Evolutionary conservation across 768 basidiomycete genomes (phyloP), one percentile per base, ranked within the genome.

Genomic region (Phallus indusiatus): DNA sequence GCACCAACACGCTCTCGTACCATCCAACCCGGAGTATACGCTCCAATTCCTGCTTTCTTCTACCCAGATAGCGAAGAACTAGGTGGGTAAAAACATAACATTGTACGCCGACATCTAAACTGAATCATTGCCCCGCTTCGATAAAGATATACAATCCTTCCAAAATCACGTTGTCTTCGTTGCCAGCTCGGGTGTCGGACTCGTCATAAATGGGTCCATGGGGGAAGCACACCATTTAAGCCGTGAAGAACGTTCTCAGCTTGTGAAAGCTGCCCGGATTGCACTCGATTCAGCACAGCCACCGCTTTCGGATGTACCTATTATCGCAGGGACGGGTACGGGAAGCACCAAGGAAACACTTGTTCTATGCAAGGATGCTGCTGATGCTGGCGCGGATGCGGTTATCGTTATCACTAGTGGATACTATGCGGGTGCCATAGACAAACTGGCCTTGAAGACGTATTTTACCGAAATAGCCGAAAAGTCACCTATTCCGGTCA

Each of bases 31-130:
- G 91, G 93, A 48, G 81, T 95, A 59, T 94, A 80, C 71, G 86
- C 88, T 10, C 94, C 94, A 34, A 82, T 95, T 65, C 90, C 86
- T 34, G 82, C 91, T 16, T 94, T 95, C 76, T 94, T 91, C 76
- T 69, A 83, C 18, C 75, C 78, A 1, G 79, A 77, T 36, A 80
- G 84, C 47, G 89, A 94, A 71, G 90, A 94, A 64, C 80, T 95
- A 57, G 92, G 91, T 90, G 66, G 67, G 82, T 75, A 35, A 54
- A 21, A 12, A 34, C 17, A 53, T 28, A 28, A 28, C 28, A 28
- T 28, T 28, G 28, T 28, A 28, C 28, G 28, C 28, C 28, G 2
- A 28, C n/a, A n/a, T n/a, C n/a, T n/a, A 28, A 28, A 7, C 28
- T 28, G 28, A 28, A 17, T 48, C 42, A 48, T 48, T 28, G 47